phyloP scores from a whole-genome alignment of 2,329 filamentous ascomycete species.

The Alternaria gaisen region DNA sequence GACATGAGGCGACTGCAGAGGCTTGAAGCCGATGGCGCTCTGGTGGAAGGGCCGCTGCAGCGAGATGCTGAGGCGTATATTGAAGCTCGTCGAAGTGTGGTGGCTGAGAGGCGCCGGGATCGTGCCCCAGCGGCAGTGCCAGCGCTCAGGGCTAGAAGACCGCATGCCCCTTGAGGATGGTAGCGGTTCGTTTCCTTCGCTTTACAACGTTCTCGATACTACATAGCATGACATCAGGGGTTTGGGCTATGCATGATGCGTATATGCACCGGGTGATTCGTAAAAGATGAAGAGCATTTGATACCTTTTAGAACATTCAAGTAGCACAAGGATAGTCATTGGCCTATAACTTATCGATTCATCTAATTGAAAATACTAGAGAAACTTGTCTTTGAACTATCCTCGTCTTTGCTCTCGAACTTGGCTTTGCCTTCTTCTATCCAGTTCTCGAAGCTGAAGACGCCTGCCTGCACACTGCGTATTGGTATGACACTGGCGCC shows the following conservation, averaged over 20 bases:
- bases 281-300: not conserved
- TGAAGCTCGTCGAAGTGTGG: not conserved
- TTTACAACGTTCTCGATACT: not conserved
- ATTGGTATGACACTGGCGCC: conserved; percentile 68
- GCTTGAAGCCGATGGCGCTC: not conserved
- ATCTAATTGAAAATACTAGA: conserved; percentile 22
- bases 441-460: conserved; percentile 74
- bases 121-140: not conserved
- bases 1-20: not conserved
- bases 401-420: conserved; percentile 33
- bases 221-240: not conserved
- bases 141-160: not conserved
- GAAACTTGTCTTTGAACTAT: conserved; percentile 28
- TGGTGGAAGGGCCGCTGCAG: not conserved
- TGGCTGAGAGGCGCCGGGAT: not conserved
- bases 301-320: not conserved
- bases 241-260: not conserved
- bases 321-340: not conserved
- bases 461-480: conserved; percentile 69
- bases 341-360: not conserved
- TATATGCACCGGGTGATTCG: not conserved
- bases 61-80: not conserved
- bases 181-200: not conserved
- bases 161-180: not conserved
- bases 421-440: conserved; percentile 71